A percentile compares a stretch with the other conserved stretches of the same genome.
Evolutionary conservation across 2,329 filamentous ascomycete species (phyloP).

Genomic region (Phialophora verrucosa): DNA sequence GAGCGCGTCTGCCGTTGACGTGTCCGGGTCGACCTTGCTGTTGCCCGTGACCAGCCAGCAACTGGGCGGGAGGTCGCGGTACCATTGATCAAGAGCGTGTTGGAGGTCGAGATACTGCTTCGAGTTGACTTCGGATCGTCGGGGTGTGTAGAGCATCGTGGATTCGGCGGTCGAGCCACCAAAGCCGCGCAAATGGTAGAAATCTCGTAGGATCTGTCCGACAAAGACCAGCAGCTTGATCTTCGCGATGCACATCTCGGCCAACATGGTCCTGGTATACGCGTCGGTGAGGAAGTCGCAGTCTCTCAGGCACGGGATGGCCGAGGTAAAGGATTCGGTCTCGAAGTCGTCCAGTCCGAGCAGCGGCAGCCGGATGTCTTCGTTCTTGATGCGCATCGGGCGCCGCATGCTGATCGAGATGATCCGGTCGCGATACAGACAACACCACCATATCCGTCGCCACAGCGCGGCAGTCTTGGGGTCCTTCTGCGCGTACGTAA

Average conservation of each 20-base stretch:
- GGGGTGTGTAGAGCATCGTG: conserved; percentile 33
- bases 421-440: conserved; percentile 89
- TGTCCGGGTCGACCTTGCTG: conserved; percentile 8
- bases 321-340: conserved; percentile 13
- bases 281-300: conserved; percentile 20
- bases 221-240: conserved; percentile 27
- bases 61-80: conserved; percentile 25
- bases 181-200: conserved; percentile 31
- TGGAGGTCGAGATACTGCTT: conserved; percentile 23
- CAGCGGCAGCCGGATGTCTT: conserved; percentile 46
- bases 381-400: conserved; percentile 87
- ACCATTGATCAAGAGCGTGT: conserved; percentile 31
- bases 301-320: conserved; percentile 19
- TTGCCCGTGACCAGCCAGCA: conserved; percentile 20
- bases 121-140: conserved; percentile 19
- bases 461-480: conserved; percentile 69
- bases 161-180: conserved; percentile 29
- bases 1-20: conserved; percentile 19
- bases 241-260: conserved; percentile 30
- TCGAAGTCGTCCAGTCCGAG: conserved; percentile 31
- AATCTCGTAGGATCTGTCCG: conserved; percentile 28
- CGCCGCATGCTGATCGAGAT: conserved; percentile 92
- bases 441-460: conserved; percentile 99
- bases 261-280: conserved; percentile 21
- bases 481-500: conserved; percentile 52